phyloP scores from a whole-genome alignment of 1,284 basidiomycete species.

The Inonotus hispidus region DNA sequence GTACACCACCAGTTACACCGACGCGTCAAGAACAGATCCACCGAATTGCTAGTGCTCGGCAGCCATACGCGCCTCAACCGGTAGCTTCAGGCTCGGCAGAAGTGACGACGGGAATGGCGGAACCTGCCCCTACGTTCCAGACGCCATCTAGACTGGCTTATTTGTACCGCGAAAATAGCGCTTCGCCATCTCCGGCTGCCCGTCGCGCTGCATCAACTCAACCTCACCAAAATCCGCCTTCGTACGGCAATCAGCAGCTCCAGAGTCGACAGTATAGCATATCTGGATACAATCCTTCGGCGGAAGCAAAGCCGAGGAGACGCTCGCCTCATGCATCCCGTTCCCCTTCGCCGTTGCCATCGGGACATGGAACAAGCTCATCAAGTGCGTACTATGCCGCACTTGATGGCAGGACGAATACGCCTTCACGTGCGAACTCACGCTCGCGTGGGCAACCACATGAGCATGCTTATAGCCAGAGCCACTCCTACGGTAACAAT shows the following conservation, averaged over 20 bases:
- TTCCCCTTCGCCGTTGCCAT: constrained; percentile 9
- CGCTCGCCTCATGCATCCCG: constrained; percentile 11
- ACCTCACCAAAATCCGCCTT: not conserved
- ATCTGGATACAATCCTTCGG: not conserved
- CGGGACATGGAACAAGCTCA: not conserved
- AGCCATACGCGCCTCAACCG: not conserved
- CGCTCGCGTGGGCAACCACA: not conserved
- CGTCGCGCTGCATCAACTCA: not conserved
- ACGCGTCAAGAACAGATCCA: constrained; percentile 7
- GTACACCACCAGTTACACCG: constrained; percentile 16
- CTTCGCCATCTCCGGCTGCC: constrained; percentile 8
- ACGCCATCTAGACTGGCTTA: constrained; percentile 9
- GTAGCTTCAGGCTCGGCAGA: not conserved
- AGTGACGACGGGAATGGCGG: not conserved
- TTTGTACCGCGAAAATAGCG: constrained; percentile 10
- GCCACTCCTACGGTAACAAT: not conserved
- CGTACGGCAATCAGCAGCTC: not conserved
- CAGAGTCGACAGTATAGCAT: not conserved
- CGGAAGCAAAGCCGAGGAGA: constrained; percentile 1
- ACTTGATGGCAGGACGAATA: not conserved
- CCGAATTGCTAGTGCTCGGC: not conserved
- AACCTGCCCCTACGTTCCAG: constrained; percentile 5
- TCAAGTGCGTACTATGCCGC: constrained; percentile 8
- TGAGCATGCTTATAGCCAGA: not conserved
- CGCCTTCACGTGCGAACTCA: constrained; percentile 1